Base-by-base conservation (phyloP, 805 yeast genomes). In the Metschnikowia hibisci region DNA sequence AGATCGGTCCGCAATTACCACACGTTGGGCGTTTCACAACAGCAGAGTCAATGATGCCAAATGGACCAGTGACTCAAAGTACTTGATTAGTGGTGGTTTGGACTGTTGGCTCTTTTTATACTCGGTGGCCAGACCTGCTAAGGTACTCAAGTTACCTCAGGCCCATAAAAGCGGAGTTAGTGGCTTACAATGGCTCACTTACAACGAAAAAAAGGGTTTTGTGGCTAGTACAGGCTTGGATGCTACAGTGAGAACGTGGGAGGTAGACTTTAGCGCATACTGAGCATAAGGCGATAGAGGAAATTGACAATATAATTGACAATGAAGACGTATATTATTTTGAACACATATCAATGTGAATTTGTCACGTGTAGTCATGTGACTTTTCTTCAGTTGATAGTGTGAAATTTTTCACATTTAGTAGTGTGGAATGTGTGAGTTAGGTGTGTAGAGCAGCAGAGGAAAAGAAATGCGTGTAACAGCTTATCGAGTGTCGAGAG, bases 11-110 rank as follows among this genome's bases (percentile, higher is more conserved):
- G 66, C 87, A 6, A 74, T 81, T 29, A 88, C 98, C 2, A 80
- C 95, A 0, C 78, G 97, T 60, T 93, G 99, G 99, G 83, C 95
- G 0, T 91, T 87, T 80, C 97, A 93, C 61, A 86, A 90, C 2
- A 83, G 96, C 44, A 81, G 77, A 43, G 84, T 93, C 49, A 80
- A 79, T 45, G 76, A 82, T 25, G 85, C 93, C 37, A 63, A 80
- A 18, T 93, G 98, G 99, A 77, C 82, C 34, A 68, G 68, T 8
- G 89, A 84, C 53, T 82, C 86, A 44, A 80, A 82, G 52, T 81
- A 76, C 52, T 74, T 86, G 34, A 86, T 82, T 15, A 81, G 91
- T 45, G 93, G 84, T 0, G 87, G 96, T 0, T 68, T 88, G 44
- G 99, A 93, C 60, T 82, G 95, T 6, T 82, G 83, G 48, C 67